phyloP scores from a whole-genome alignment of 495 filamentous ascomycete species.

The Articulospora tetracladia region DNA sequence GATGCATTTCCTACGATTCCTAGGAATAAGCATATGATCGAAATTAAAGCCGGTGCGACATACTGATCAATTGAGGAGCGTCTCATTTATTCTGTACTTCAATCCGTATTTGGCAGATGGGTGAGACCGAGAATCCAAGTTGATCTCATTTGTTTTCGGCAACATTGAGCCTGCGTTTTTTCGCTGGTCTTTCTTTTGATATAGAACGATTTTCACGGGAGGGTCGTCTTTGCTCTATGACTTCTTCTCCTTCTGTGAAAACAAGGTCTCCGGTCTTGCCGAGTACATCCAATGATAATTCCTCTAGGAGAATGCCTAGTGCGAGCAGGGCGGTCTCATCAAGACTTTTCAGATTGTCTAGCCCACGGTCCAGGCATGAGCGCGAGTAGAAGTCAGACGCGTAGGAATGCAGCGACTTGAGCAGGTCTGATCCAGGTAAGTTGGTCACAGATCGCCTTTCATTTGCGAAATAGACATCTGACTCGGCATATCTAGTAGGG shows the following conservation, averaged over 20 bases:
- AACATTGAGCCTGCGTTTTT: slow-evolving; percentile 5
- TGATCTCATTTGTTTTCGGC: background rate
- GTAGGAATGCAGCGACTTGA: slow-evolving; percentile 76
- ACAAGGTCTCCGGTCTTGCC: slow-evolving; percentile 72
- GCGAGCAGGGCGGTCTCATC: slow-evolving; percentile 83
- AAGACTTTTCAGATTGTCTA: slow-evolving; percentile 54
- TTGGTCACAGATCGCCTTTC: slow-evolving; percentile 27
- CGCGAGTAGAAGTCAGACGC: slow-evolving; percentile 64
- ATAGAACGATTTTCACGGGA: background rate
- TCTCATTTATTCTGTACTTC: too few species aligned
- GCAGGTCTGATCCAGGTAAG: slow-evolving; percentile 68
- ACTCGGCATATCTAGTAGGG: slow-evolving; percentile 60
- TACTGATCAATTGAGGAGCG: too few species aligned
- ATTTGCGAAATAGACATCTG: slow-evolving; percentile 67
- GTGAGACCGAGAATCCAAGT: background rate
- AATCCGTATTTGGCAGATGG: too few species aligned
- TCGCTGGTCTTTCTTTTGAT: slow-evolving; percentile 4
- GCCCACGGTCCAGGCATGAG: slow-evolving; percentile 12
- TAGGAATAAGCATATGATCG: too few species aligned
- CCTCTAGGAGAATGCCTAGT: slow-evolving; percentile 78
- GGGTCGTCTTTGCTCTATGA: background rate
- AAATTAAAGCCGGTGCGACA: too few species aligned
- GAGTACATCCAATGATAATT: slow-evolving; percentile 58
- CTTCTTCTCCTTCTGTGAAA: slow-evolving; percentile 56
- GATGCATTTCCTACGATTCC: too few species aligned